Evolutionary conservation across 169 alveolate genomes (phyloP).

Genomic region (Cystoisospora suis): DNA sequence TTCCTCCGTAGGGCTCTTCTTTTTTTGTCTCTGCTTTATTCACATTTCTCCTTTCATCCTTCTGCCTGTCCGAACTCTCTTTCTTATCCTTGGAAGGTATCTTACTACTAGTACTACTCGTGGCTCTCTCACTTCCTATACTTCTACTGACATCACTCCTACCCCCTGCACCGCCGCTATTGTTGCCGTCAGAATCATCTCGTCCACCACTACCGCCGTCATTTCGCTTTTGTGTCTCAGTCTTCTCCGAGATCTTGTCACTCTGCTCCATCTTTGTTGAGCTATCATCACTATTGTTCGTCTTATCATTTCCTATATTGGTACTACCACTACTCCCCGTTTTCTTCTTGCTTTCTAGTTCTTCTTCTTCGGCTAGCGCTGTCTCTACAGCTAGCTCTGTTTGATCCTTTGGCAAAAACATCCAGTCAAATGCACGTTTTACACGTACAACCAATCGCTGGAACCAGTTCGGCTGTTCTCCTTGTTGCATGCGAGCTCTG

Average conservation of each 20-base stretch:
- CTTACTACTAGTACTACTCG: too few species aligned
- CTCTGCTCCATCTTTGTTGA: neutral
- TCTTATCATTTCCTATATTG: neutral
- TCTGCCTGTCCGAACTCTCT: too few species aligned
- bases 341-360: neutral
- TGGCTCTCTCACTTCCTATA: too few species aligned
- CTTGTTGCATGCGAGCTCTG: neutral
- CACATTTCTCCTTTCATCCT: too few species aligned
- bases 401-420: neutral
- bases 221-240: neutral
- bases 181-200: neutral
- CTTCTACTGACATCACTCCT: neutral
- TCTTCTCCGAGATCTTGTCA: neutral
- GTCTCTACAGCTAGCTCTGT: neutral
- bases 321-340: neutral
- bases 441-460: constrained; percentile 9
- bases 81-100: too few species aligned
- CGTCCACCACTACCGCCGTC: neutral
- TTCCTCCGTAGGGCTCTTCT: too few species aligned
- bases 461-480: neutral
- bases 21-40: too few species aligned
- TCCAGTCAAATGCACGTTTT: constrained; percentile 5
- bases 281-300: neutral
- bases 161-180: neutral
- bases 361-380: neutral